Evolutionary conservation across 306 rosid genomes (phyloP).

Genomic region (Sphenostylis stenocarpa): DNA sequence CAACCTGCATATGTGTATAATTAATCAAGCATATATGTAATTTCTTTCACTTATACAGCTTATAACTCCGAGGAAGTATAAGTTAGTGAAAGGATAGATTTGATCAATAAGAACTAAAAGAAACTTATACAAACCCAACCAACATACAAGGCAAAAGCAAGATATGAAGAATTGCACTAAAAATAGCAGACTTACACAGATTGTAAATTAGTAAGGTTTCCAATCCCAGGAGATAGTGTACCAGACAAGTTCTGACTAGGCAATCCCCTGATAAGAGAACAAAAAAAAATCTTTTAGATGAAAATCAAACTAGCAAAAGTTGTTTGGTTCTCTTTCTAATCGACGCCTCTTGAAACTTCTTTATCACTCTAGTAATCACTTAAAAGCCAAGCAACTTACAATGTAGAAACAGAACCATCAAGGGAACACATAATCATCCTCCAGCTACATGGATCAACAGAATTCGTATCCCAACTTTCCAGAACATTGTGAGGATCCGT

Average conservation of each 20-base stretch:
- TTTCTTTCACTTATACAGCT: background rate
- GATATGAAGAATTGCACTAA: background rate
- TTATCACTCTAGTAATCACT: background rate
- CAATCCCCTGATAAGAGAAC: conserved; percentile 62
- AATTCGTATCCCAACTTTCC: conserved; percentile 91
- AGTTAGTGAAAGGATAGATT: background rate
- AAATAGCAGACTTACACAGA: conserved; percentile 67
- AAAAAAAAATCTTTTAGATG: background rate
- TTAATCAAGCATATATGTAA: background rate
- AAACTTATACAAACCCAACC: conserved; percentile 24
- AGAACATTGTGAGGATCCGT: conserved; percentile 88
- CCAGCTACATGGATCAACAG: conserved; percentile 99
- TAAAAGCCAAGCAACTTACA: conserved; percentile 58
- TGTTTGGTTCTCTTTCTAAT: background rate
- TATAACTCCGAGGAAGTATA: background rate
- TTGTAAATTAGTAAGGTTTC: conserved; percentile 84
- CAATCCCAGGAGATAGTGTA: conserved; percentile 73
- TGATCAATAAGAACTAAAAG: background rate
- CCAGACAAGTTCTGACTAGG: conserved; percentile 99
- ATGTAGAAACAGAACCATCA: conserved; percentile 88
- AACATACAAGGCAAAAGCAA: conserved; percentile 11
- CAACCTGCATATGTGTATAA: conserved; percentile 54
- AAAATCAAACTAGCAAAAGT: conserved; percentile 17
- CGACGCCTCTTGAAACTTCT: conserved; percentile 16
- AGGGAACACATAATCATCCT: conserved; percentile 90